Evolutionary conservation across 2,329 filamentous ascomycete genomes (phyloP).

Genomic region (Colletotrichum agaves): DNA sequence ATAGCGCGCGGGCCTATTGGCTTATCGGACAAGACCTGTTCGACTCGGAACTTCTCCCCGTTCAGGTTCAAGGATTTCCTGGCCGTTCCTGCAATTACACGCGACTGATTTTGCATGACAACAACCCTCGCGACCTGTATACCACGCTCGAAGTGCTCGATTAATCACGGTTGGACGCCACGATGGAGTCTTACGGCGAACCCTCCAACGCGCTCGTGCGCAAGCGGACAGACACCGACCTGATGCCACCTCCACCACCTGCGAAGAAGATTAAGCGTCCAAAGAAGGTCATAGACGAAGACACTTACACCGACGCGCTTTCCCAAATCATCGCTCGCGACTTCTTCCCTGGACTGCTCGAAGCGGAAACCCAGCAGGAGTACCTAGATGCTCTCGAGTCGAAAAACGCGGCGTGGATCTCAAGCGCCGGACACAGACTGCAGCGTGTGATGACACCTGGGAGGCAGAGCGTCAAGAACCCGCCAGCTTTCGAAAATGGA

Average conservation of each 20-base stretch:
- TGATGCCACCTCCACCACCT: slow-evolving; percentile 90
- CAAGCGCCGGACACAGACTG: slow-evolving; percentile 78
- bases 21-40: background rate
- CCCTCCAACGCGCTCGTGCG: slow-evolving; percentile 70
- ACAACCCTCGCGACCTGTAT: background rate
- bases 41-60: too few species aligned
- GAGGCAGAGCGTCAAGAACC: slow-evolving; percentile 50
- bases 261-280: slow-evolving; percentile 93
- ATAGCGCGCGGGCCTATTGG: background rate
- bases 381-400: slow-evolving; percentile 93
- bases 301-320: slow-evolving; percentile 88
- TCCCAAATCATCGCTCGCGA: slow-evolving; percentile 96
- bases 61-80: too few species aligned
- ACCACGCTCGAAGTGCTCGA: background rate
- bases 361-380: slow-evolving; percentile 88
- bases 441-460: slow-evolving; percentile 85
- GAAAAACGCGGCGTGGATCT: slow-evolving; percentile 86
- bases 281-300: slow-evolving; percentile 88
- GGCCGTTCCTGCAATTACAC: background rate
- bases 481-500: slow-evolving; percentile 45
- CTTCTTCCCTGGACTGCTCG: slow-evolving; percentile 92
- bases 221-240: slow-evolving; percentile 73
- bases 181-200: slow-evolving; percentile 50
- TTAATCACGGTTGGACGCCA: background rate
- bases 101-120: slow-evolving; percentile 6